Percentiles rank a stretch among this genome's conserved stretches.
Conservation (phyloP, 2,329 filamentous ascomycete genomes). For the Hypoxylon sp. region DNA sequence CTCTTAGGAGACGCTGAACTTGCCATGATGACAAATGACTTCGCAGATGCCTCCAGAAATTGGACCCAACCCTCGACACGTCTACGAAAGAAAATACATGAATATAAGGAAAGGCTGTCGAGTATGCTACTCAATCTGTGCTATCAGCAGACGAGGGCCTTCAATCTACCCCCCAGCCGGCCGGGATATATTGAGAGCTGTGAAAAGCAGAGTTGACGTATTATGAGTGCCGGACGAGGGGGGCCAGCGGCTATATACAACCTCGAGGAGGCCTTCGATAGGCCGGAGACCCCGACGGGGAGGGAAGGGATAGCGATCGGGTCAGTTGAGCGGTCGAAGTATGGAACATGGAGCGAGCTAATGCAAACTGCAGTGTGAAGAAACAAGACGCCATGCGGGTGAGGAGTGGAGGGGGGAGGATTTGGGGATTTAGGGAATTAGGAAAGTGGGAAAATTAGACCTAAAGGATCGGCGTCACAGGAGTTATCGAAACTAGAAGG, state of each 20-base stretch:
- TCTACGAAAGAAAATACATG: conserved; percentile 15
- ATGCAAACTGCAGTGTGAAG: conserved; percentile 47
- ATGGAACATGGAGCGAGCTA: conserved; percentile 46
- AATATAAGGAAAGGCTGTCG: conserved; percentile 24
- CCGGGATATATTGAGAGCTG: conserved; percentile 39
- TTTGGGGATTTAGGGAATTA: conserved; percentile 29
- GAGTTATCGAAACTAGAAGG: conserved; percentile 40
- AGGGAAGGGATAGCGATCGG: conserved; percentile 37
- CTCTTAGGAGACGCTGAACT: conserved; percentile 56
- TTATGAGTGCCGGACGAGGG: conserved; percentile 32
- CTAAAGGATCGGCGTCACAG: conserved; percentile 28
- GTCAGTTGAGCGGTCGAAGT: conserved; percentile 40
- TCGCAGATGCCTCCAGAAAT: conserved; percentile 5
- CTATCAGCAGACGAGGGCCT: conserved; percentile 43
- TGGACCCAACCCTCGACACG: conserved; percentile 7
- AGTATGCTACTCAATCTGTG: conserved; percentile 38
- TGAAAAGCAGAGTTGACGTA: conserved; percentile 31
- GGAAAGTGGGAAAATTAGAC: conserved; percentile 29
- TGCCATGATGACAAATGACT: conserved; percentile 52
- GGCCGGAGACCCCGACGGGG: conserved; percentile 23
- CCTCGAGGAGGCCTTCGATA: conserved; percentile 29
- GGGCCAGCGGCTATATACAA: conserved; percentile 48
- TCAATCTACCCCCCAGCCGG: conserved; percentile 44
- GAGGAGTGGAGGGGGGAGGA: conserved; percentile 35
- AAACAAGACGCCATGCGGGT: conserved; percentile 47